Evolutionary conservation across 352 stramenopile species (phyloP), one percentile per base, ranked within the genome.

Genomic region (Thalassiosira allenii): DNA sequence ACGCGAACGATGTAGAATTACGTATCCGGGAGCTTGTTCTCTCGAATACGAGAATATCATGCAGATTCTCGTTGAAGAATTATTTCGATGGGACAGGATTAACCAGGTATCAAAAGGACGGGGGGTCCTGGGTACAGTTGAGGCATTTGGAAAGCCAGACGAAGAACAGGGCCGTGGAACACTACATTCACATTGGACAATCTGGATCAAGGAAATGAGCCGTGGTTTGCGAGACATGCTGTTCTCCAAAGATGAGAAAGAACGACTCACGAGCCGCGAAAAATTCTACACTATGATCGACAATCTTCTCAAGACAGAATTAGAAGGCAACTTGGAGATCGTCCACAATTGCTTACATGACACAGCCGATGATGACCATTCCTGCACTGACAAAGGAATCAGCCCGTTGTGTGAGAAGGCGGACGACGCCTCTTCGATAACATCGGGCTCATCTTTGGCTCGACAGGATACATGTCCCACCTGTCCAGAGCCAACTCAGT

Each of bases 21-120:
- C 40, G 3, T 81, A 76, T 49, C 72, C 72, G 30, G 72, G 72
- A 40, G 67, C 64, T 33, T 77, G 67, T 32, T 59, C 67, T 0
- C 17, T 77, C 17, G 67, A 70, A 32, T 77, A 53, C 61, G 54
- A 77, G 53, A 53, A 25, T 30, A n/a, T 66, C 12, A 70, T 77
- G 54, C 41, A 70, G 29, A 70, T 77, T 49, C 12, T 66, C 17
- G 58, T 54, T 5, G 47, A 77, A 56, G 43, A n/a, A 25, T 29
- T 77, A 1, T 54, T 70, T 12, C 22, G 52, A 37, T 76, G 67
- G 67, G 67, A 76, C 33, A n/a, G 29, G 2, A 67, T 27, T 0
- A 40, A 25, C 17, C 53, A 69, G 47, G 59, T 67, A 43, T 23
- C 37, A 25, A 59, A 69, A n/a, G n/a, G n/a, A 68, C 9, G 67